Evolutionary conservation across 345 rosid species (phyloP).

Genomic region (Populus nigra): DNA sequence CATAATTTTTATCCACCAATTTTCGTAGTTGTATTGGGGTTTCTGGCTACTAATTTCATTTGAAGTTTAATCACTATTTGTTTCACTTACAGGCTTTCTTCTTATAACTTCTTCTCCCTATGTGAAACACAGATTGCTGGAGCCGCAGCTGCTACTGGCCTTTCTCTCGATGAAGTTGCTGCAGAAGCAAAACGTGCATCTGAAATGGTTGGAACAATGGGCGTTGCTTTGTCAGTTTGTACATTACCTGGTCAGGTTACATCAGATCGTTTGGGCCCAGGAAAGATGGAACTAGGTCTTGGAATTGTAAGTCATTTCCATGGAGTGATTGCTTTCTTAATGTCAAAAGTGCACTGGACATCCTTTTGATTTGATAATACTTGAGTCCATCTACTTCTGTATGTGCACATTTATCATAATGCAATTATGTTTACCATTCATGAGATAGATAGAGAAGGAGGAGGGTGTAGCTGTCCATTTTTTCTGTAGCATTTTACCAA

Average conservation of each 20-base stretch:
- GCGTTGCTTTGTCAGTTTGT: constrained; percentile 86
- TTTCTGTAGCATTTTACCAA: background rate
- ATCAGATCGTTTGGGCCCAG: constrained; percentile 80
- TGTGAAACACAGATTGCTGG: constrained; percentile 70
- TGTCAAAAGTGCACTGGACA: constrained; percentile 3
- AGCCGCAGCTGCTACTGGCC: constrained; percentile 90
- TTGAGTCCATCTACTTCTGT: background rate
- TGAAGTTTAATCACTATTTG: background rate
- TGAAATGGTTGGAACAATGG: constrained; percentile 92
- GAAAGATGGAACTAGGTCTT: constrained; percentile 96
- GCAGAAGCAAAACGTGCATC: constrained; percentile 78
- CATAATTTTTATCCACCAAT: background rate
- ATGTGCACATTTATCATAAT: background rate
- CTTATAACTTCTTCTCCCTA: constrained; percentile 17
- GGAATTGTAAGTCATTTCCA: constrained; percentile 74
- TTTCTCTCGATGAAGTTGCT: constrained; percentile 69
- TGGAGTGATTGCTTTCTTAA: background rate
- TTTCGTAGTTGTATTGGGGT: background rate
- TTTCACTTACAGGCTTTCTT: background rate
- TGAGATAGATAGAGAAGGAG: background rate
- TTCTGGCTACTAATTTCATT: background rate
- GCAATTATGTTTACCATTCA: background rate
- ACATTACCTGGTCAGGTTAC: constrained; percentile 87
- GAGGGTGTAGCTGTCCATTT: background rate
- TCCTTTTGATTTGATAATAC: background rate